Conservation (phyloP, 768 basidiomycete species). For the Amanita rubescens region DNA sequence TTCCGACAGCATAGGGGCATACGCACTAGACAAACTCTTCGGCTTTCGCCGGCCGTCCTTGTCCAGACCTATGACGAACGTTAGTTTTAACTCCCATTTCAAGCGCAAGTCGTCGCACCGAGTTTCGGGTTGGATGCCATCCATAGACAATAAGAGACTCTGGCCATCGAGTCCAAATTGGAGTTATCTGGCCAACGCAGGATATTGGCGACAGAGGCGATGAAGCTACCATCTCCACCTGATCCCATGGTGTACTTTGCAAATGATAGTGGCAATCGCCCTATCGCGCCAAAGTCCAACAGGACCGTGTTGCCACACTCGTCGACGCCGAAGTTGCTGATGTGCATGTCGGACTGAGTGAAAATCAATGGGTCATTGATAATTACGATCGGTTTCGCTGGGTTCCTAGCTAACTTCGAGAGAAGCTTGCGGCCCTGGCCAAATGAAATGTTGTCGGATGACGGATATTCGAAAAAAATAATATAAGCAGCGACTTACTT, state of each 20-base stretch:
- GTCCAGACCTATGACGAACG: slow-evolving; percentile 5
- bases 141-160: neutral
- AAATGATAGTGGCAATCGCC: no score
- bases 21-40: no score
- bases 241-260: neutral
- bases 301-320: neutral
- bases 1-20: no score
- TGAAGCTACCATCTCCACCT: neutral
- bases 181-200: neutral
- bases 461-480: no score
- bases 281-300: no score
- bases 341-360: slow-evolving; percentile 7
- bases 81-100: slow-evolving; percentile 7
- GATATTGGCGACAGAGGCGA: neutral
- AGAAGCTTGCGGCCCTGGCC: neutral
- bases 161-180: slow-evolving; percentile 2
- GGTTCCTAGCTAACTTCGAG: slow-evolving; percentile 1
- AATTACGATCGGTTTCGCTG: neutral
- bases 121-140: no score
- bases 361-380: slow-evolving; percentile 1
- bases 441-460: neutral
- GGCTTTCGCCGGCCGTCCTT: no score
- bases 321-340: slow-evolving; percentile 11
- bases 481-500: no score
- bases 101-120: neutral